These are phyloP conservation scores for Suillus sp. DNA, from an alignment of 768 basidiomycete species.

Conservation along the genomic window DNA sequence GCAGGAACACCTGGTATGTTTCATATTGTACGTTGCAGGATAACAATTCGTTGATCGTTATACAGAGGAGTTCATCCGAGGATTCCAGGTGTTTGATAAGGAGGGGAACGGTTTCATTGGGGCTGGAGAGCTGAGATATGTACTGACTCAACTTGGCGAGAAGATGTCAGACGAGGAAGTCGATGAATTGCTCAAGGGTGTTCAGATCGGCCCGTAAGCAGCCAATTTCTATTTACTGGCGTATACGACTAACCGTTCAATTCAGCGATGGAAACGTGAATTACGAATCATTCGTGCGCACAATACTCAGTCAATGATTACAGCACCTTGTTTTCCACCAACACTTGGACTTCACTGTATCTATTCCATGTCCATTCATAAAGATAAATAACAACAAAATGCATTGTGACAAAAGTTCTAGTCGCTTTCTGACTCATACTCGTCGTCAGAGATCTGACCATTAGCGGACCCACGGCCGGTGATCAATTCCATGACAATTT, in stretches of 20 bases:
- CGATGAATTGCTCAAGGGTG: conserved; percentile 95
- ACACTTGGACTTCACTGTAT: not conserved
- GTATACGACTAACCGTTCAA: conserved; percentile 1
- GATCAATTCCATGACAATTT: conserved; percentile 62
- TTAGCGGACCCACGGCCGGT: conserved; percentile 14
- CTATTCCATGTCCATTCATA: not conserved
- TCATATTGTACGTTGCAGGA: not conserved
- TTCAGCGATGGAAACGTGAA: conserved; percentile 93
- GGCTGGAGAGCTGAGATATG: conserved; percentile 69
- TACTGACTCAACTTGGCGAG: conserved; percentile 95
- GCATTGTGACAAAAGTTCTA: conserved; percentile 11
- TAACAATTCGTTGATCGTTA: not conserved
- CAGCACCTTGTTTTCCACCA: not conserved
- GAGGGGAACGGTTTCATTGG: conserved; percentile 75
- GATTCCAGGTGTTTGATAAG: conserved; percentile 97
- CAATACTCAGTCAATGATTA: conserved; percentile 82
- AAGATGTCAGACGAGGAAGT: conserved; percentile 99
- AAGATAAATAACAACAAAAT: conserved; percentile 9
- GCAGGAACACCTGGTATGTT: conserved; percentile 87
- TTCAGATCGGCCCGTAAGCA: conserved; percentile 82
- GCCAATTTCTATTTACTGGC: not conserved
- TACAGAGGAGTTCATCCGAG: conserved; percentile 98
- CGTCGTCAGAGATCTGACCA: conserved; percentile 48
- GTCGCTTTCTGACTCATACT: conserved; percentile 57
- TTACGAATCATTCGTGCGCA: conserved; percentile 95